Conservation (phyloP, 2,329 filamentous ascomycete species). For the Colletotrichum gloeosporioides region DNA sequence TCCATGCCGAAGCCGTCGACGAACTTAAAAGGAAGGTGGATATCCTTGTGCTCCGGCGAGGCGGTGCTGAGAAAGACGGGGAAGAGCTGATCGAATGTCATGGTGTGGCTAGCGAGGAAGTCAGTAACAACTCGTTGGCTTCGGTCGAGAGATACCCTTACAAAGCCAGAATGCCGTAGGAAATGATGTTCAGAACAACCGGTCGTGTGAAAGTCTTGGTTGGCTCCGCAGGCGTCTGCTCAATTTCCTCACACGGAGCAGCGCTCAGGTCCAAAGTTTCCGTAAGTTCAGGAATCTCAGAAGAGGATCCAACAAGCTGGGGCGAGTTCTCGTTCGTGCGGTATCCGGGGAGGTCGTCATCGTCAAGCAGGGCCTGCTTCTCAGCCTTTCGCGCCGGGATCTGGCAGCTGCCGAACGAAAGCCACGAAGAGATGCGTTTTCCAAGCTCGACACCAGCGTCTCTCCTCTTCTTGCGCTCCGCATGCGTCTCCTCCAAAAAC, state of each 20-base stretch:
- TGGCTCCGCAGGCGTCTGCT: background rate
- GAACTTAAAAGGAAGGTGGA: slow-evolving; percentile 83
- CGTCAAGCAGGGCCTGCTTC: slow-evolving; percentile 67
- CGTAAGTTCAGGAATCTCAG: slow-evolving; percentile 31
- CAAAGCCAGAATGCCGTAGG: slow-evolving; percentile 94
- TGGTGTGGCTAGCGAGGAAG: slow-evolving; percentile 75
- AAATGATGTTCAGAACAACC: slow-evolving; percentile 85
- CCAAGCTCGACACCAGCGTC: slow-evolving; percentile 82
- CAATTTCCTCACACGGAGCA: background rate
- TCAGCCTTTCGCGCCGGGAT: slow-evolving; percentile 49
- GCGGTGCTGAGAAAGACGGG: slow-evolving; percentile 87
- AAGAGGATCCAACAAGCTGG: slow-evolving; percentile 41
- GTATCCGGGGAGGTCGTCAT: slow-evolving; percentile 73
- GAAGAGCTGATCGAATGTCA: slow-evolving; percentile 93
- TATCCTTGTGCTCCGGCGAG: slow-evolving; percentile 41
- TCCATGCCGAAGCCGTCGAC: slow-evolving; percentile 84
- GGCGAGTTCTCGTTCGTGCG: slow-evolving; percentile 64
- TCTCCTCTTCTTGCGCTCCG: slow-evolving; percentile 75
- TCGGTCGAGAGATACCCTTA: slow-evolving; percentile 57
- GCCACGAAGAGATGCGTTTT: slow-evolving; percentile 64
- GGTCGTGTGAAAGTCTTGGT: slow-evolving; percentile 79
- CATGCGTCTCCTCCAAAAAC: slow-evolving; percentile 94
- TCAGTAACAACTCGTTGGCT: slow-evolving; percentile 18
- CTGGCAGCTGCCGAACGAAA: slow-evolving; percentile 42
- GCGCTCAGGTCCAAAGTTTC: slow-evolving; percentile 38